Percentiles rank a stretch among this genome's conserved stretches.
Evolutionary conservation across 2,329 filamentous ascomycete species (phyloP).

Genomic region (Cladorrhinum sp.): DNA sequence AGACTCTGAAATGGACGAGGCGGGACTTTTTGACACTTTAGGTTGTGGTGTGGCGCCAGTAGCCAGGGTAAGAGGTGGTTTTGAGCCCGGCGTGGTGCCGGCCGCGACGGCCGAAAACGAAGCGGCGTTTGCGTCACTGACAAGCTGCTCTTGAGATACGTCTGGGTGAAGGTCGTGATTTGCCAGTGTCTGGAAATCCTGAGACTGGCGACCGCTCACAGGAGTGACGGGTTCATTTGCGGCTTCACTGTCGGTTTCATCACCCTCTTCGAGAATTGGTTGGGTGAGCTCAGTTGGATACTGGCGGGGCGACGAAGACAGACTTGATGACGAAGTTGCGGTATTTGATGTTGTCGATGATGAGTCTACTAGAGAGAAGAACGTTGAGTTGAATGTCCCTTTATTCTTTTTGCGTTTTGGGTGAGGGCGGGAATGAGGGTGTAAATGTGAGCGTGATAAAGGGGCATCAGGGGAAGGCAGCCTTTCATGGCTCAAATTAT

Average conservation of each 20-base stretch:
- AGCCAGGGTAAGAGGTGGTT: slow-evolving; percentile 25
- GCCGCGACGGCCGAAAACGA: slow-evolving; percentile 20
- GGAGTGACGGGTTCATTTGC: slow-evolving; percentile 61
- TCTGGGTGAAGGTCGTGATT: slow-evolving; percentile 29
- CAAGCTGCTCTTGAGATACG: slow-evolving; percentile 29
- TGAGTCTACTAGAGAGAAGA: slow-evolving; percentile 20
- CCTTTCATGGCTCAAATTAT: slow-evolving; percentile 20
- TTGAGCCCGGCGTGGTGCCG: slow-evolving; percentile 18
- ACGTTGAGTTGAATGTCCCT: slow-evolving; percentile 17
- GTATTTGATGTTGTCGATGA: not conserved
- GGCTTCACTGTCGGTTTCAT: slow-evolving; percentile 59
- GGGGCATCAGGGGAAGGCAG: slow-evolving; percentile 5
- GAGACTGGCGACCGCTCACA: slow-evolving; percentile 55
- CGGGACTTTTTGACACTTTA: slow-evolving; percentile 12
- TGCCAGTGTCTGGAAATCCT: slow-evolving; percentile 46
- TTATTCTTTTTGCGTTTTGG: slow-evolving; percentile 1
- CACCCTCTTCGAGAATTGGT: slow-evolving; percentile 56
- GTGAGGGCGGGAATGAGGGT: not conserved
- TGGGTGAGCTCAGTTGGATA: slow-evolving; percentile 49
- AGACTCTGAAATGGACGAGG: not conserved
- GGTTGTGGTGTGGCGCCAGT: slow-evolving; percentile 18
- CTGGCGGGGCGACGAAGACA: slow-evolving; percentile 45
- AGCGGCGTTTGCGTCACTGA: slow-evolving; percentile 23
- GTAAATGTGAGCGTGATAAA: not conserved
- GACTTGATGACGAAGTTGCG: slow-evolving; percentile 16